Evolutionary conservation across 164 flowering plant genomes (phyloP).

Genomic region (Umbilicus rupestris): DNA sequence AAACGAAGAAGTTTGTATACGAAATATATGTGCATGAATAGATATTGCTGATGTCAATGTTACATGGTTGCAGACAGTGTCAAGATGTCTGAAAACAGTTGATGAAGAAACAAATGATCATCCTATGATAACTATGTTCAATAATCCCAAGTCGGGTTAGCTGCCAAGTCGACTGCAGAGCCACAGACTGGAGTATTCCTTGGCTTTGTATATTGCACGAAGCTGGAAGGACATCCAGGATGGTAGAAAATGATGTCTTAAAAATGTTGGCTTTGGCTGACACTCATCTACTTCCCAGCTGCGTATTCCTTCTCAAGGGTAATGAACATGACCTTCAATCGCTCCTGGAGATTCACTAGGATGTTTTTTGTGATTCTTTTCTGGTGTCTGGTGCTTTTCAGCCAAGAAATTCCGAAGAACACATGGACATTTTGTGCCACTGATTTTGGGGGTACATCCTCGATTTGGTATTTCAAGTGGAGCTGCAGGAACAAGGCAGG

Average conservation of each 20-base stretch:
- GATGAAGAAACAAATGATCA: neutral
- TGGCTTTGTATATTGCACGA: neutral
- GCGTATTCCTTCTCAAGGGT: conserved; percentile 56
- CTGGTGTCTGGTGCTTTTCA: conserved; percentile 68
- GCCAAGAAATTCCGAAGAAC: conserved; percentile 70
- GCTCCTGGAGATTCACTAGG: conserved; percentile 46
- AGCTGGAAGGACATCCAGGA: too few species aligned
- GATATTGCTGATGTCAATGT: too few species aligned
- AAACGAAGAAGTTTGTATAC: too few species aligned
- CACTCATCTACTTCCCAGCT: conserved; percentile 16
- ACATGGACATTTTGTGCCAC: conserved; percentile 51
- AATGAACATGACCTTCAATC: conserved; percentile 47
- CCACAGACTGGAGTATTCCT: neutral
- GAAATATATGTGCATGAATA: too few species aligned
- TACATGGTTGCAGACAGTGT: too few species aligned
- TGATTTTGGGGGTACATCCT: conserved; percentile 49
- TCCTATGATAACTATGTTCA: too few species aligned
- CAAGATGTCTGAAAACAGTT: neutral
- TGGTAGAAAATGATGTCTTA: too few species aligned
- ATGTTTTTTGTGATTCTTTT: conserved; percentile 72
- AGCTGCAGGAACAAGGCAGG: conserved; percentile 46
- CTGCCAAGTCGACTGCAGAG: neutral
- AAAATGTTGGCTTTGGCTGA: neutral
- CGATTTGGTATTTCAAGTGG: conserved; percentile 70
- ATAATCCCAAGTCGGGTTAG: neutral